Base-by-base conservation (phyloP, 2,329 filamentous ascomycete genomes). In the Paramyrothecium sp. region DNA sequence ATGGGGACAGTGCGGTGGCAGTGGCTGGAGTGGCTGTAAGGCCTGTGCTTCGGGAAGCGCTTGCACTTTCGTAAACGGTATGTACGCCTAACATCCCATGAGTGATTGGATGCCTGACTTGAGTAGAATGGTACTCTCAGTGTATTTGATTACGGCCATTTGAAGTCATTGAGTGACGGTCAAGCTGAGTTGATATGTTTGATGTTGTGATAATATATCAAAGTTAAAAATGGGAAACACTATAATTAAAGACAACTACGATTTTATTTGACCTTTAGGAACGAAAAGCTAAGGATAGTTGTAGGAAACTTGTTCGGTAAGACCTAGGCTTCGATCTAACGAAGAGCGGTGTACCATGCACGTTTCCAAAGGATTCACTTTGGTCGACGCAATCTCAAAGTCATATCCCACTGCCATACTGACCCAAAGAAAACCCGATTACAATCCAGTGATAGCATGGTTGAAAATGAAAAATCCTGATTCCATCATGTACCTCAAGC, bases 1-100 rank as follows among this genome's bases (percentile, higher is more conserved):
- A 51, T 51, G 49, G 49, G 49, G 16, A 20, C 49, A 51, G 23
- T 51, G 49, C n/a, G 49, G 49, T 19, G 49, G 49, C 26, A 51
- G n/a, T 12, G 49, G 23, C 26, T 51, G 49, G 49, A 33, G 19
- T 26, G 49, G 49, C 8, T 51, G 49, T 21, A 51, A 12, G 10
- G 13, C 11, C 13, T 51, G 49, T 33, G 21, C 23, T 12, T 33
- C 49, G 22, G 49, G 49, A 19, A 51, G 22, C 49, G 26, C 21
- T 4, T 51, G 49, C 49, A 51, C 11, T 3, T 12, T 51, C n/a
- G 21, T 33, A 8, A 51, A 51, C 19, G 49, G 49, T 51, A 51
- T 3, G 49, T 51, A 10, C 4, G 4, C 10, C 26, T 5, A 30
- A 30, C 26, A 5, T 30, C 10, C 26, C 10, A 30, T 30, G 26